Percentiles rank a stretch among this genome's conserved stretches.
Evolutionary conservation across 768 basidiomycete genomes (phyloP).

Genomic region (Suillus ampliporus): DNA sequence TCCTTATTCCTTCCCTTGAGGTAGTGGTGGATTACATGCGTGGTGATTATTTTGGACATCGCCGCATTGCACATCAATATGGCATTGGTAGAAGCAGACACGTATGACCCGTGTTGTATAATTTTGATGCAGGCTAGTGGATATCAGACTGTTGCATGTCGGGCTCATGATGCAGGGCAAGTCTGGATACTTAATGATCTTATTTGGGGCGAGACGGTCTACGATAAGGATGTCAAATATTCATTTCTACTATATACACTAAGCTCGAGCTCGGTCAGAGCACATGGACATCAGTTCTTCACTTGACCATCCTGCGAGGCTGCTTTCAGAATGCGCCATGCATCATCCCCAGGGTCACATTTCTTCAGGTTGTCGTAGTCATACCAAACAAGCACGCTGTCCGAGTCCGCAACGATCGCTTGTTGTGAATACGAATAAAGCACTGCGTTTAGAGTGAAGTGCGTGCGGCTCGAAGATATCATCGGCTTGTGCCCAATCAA

Average conservation of each 20-base stretch:
- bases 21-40: not conserved
- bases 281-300: not conserved
- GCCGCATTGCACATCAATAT: not conserved
- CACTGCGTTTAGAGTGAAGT: constrained; percentile 56
- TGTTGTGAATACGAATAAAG: constrained; percentile 71
- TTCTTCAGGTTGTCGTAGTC: constrained; percentile 73
- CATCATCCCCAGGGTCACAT: constrained; percentile 61
- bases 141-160: not conserved
- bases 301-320: not conserved
- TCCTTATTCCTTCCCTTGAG: not conserved
- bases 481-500: constrained; percentile 66
- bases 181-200: no score
- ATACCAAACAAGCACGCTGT: constrained; percentile 76
- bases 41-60: not conserved
- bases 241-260: not conserved
- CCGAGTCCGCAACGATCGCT: constrained; percentile 66
- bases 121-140: not conserved
- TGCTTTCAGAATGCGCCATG: constrained; percentile 39
- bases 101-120: not conserved
- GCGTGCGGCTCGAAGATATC: constrained; percentile 41
- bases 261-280: not conserved
- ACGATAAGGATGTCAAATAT: no score
- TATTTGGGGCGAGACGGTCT: no score
- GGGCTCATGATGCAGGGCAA: no score
- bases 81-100: not conserved